These are phyloP conservation scores for Gossypium schwendimanii DNA, from an alignment of 441 rosid species.

Conservation along the genomic window DNA sequence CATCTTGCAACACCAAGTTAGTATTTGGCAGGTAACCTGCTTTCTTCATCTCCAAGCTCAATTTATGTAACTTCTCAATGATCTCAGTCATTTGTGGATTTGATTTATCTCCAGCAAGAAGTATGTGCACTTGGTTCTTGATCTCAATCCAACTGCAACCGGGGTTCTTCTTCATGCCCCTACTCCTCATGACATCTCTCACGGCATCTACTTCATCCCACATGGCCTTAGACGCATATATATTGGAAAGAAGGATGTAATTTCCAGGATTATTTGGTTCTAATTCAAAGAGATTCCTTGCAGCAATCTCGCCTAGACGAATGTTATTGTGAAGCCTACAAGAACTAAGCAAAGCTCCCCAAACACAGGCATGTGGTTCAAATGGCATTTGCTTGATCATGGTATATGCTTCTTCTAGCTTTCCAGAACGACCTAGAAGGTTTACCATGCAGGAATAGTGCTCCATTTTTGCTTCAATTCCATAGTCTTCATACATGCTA, in stretches of 20 bases:
- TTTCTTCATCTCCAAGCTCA: conserved; percentile 40
- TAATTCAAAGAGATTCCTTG: conserved; percentile 35
- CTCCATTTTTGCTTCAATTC: conserved; percentile 47
- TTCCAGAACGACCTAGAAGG: conserved; percentile 51
- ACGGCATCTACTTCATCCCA: conserved; percentile 41
- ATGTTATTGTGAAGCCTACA: conserved; percentile 48
- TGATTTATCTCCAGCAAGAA: conserved; percentile 49
- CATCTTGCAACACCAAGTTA: conserved; percentile 44
- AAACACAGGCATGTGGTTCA: conserved; percentile 48
- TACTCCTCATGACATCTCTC: conserved; percentile 42
- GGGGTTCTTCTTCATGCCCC: conserved; percentile 51
- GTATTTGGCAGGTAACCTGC: conserved; percentile 31
- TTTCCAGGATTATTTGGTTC: conserved; percentile 50
- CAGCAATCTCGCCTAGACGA: conserved; percentile 43
- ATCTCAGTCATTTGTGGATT: conserved; percentile 45
- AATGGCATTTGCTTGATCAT: conserved; percentile 46
- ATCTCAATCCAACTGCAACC: conserved; percentile 61
- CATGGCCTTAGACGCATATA: conserved; percentile 49
- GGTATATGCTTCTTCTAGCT: conserved; percentile 43
- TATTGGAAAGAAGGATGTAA: conserved; percentile 50
- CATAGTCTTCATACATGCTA: conserved; percentile 38
- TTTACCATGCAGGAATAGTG: conserved; percentile 62
- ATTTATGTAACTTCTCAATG: conserved; percentile 35
- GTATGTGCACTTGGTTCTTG: conserved; percentile 45
- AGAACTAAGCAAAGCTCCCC: conserved; percentile 63